Base-by-base conservation (phyloP, 805 yeast genomes). In the Nakazawaea ishiwadae region DNA sequence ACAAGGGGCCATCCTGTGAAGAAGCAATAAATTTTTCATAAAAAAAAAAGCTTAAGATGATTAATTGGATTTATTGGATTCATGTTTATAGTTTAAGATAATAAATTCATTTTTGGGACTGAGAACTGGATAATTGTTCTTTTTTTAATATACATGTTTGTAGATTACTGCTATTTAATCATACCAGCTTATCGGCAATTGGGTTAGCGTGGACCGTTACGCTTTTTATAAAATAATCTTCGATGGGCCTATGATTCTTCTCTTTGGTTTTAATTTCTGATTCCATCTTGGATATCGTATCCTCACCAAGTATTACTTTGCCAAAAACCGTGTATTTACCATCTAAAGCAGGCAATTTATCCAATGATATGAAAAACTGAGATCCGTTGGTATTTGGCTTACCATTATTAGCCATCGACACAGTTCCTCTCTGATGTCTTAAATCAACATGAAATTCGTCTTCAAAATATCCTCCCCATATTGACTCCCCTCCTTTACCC, bases 381-480 rank as follows among this genome's bases (percentile, higher is more conserved):
- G 79, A 72, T 5, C 81, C 81, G 52, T 76, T 76, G 49, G 81
- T 73, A 63, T 75, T 68, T 51, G 79, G 75, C 41, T 34, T 33
- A 7, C 81, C 82, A 21, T 79, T 71, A 51, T 76, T 76, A 47
- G 81, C 81, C 81, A 75, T 75, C 19, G 78, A 71, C 46, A 75
- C 44, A 2, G 51, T 42, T 9, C 61, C 61, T 17, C 40, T 41
- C 17, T 38, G 37, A 36, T 55, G 60, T 14, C 49, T 44, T 26
- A 55, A 41, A 1, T 47, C 38, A 1, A 51, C 50, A 20, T 37
- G 17, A 31, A 55, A 46, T 42, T 55, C 60, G 39, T 55, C 59
- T 16, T 50, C 55, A 29, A 55, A 51, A 37, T 49, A 44, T 6
- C 51, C 57, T 11, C 57, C 58, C 55, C 56, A 55, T 19, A 55